Evolutionary conservation across 1,139 yeast species (phyloP).

Genomic region (Candida dubliniensis): DNA sequence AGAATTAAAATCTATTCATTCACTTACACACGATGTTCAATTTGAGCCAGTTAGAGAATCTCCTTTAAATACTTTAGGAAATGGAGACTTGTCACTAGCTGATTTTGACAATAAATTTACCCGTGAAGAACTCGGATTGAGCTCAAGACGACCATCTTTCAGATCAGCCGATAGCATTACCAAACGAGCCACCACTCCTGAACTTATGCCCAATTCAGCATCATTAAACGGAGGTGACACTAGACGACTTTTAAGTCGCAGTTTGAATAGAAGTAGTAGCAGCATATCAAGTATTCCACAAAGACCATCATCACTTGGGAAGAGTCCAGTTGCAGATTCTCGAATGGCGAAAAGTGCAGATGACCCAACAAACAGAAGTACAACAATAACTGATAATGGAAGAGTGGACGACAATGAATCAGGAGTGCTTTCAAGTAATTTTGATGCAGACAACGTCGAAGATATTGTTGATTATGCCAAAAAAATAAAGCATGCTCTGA

Average conservation of each 20-base stretch:
- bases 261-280: slow-evolving; percentile 13
- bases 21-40: slow-evolving; percentile 27
- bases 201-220: slow-evolving; percentile 17
- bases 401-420: slow-evolving; percentile 8
- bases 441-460: slow-evolving; percentile 17
- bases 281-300: not conserved
- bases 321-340: slow-evolving; percentile 7
- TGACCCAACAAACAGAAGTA: slow-evolving; percentile 3
- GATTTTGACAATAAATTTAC: slow-evolving; percentile 43
- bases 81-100: slow-evolving; percentile 66
- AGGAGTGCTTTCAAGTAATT: slow-evolving; percentile 8
- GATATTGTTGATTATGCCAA: slow-evolving; percentile 23
- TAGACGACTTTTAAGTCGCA: slow-evolving; percentile 22
- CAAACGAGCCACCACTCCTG: slow-evolving; percentile 23
- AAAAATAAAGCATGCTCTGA: slow-evolving; percentile 28
- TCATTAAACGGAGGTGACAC: slow-evolving; percentile 15
- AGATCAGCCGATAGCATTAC: slow-evolving; percentile 17
- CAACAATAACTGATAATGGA: not conserved
- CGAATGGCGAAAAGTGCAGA: slow-evolving; percentile 2
- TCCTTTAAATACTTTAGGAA: slow-evolving; percentile 65
- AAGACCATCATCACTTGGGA: slow-evolving; percentile 8
- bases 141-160: slow-evolving; percentile 10
- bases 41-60: slow-evolving; percentile 62
- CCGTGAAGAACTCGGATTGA: slow-evolving; percentile 12
- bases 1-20: slow-evolving; percentile 8